Conservation (phyloP, 495 filamentous ascomycete genomes). For the Filosporella fistucella region DNA sequence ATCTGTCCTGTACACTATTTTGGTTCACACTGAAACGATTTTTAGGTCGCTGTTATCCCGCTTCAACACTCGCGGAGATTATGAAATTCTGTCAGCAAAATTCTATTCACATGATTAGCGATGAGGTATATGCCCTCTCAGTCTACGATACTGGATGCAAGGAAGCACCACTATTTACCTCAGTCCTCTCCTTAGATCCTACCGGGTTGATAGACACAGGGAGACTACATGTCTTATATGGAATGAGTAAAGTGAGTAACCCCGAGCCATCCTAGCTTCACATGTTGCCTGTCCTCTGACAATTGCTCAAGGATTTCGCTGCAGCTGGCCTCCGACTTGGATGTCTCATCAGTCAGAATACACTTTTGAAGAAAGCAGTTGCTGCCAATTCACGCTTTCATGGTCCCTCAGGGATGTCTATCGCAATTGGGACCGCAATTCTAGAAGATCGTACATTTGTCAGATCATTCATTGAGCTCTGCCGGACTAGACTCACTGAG, state of each 20-base stretch:
- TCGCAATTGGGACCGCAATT: slow-evolving; percentile 38
- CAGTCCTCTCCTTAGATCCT: slow-evolving; percentile 43
- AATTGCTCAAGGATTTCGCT: slow-evolving; percentile 43
- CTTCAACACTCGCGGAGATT: slow-evolving; percentile 37
- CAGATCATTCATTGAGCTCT: not conserved
- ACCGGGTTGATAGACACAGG: slow-evolving; percentile 42
- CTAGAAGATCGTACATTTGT: slow-evolving; percentile 36
- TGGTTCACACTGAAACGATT: not conserved
- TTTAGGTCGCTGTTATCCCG: slow-evolving; percentile 47
- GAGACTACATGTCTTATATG: slow-evolving; percentile 56
- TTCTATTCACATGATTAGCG: slow-evolving; percentile 53
- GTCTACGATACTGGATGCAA: slow-evolving; percentile 38
- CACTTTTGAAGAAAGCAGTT: not conserved
- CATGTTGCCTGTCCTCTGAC: not conserved
- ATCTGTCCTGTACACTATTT: slow-evolving; percentile 5
- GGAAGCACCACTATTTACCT: slow-evolving; percentile 40
- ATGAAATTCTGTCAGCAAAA: slow-evolving; percentile 50
- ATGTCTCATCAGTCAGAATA: slow-evolving; percentile 36
- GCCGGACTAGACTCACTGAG: not conserved
- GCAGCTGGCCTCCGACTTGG: slow-evolving; percentile 53
- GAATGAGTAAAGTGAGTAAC: slow-evolving; percentile 45
- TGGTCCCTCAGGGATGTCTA: slow-evolving; percentile 38
- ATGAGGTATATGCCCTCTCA: slow-evolving; percentile 60
- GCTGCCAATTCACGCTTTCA: slow-evolving; percentile 32
- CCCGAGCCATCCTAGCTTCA: not conserved